These are phyloP conservation scores for Acephala macrosclerotiorum DNA, from an alignment of 2,329 filamentous ascomycete genomes.

Conservation along the genomic window DNA sequence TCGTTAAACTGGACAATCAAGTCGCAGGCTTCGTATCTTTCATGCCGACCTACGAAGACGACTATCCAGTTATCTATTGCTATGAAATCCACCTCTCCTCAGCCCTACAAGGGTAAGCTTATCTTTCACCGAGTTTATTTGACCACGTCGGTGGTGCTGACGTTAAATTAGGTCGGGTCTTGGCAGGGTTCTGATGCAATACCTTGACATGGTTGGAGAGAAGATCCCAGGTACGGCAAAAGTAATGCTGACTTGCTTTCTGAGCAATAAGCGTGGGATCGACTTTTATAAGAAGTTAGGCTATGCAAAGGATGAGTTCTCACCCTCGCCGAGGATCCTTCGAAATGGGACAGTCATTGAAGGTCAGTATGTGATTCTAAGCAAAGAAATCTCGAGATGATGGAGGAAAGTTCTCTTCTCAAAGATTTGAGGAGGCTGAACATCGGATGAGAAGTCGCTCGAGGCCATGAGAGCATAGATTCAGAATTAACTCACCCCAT, in stretches of 20 bases:
- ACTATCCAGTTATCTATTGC: constrained; percentile 73
- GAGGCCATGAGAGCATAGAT: background rate
- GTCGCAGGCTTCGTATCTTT: constrained; percentile 68
- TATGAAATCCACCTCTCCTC: constrained; percentile 78
- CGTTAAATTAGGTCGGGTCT: constrained; percentile 62
- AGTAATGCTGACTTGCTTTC: constrained; percentile 78
- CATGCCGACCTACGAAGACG: constrained; percentile 75
- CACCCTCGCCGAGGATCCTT: constrained; percentile 60
- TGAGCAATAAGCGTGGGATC: constrained; percentile 63
- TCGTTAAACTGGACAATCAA: constrained; percentile 55
- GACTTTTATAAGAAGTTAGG: constrained; percentile 69
- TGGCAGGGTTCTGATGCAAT: constrained; percentile 64
- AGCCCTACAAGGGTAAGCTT: constrained; percentile 59
- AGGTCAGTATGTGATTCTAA: constrained; percentile 68
- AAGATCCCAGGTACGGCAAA: constrained; percentile 65
- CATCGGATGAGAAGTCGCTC: background rate
- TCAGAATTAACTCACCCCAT: constrained; percentile 2
- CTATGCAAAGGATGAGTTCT: constrained; percentile 61
- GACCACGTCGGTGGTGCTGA: constrained; percentile 13
- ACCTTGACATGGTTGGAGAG: constrained; percentile 60
- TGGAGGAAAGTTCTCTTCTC: background rate
- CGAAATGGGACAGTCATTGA: constrained; percentile 60
- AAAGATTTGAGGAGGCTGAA: background rate
- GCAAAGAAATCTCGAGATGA: constrained; percentile 46
- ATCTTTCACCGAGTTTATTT: constrained; percentile 12